Percentiles rank a stretch among this genome's conserved stretches.
phyloP scores from a whole-genome alignment of 257 asterid species.

The Handroanthus guayacan region DNA sequence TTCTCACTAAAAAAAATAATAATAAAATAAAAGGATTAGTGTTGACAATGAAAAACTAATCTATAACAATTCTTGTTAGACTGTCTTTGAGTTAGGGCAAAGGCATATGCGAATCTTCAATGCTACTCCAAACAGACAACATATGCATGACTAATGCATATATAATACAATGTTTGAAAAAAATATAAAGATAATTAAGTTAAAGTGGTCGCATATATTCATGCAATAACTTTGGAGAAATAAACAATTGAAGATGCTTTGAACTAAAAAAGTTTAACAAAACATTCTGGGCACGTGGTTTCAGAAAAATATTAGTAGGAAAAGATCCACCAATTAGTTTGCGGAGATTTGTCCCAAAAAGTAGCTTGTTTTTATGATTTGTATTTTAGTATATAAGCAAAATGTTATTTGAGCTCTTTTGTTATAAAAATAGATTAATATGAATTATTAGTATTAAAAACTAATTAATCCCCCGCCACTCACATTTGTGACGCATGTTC shows the following conservation, averaged over 20 bases:
- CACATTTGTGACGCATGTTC: neutral
- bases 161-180: neutral
- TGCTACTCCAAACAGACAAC: constrained; percentile 30
- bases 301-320: constrained; percentile 18
- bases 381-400: constrained; percentile 29
- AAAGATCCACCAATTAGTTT: constrained; percentile 32
- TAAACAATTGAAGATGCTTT: constrained; percentile 31
- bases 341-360: constrained; percentile 42
- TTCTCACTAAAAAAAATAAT: neutral
- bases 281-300: constrained; percentile 43
- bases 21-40: neutral
- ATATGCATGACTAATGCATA: constrained; percentile 18
- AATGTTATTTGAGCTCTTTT: neutral
- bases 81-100: constrained; percentile 38
- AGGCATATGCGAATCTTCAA: constrained; percentile 44
- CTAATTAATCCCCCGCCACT: constrained; percentile 8
- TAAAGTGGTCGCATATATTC: constrained; percentile 34
- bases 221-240: constrained; percentile 38
- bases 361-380: constrained; percentile 35
- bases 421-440: neutral
- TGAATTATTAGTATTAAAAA: constrained; percentile 14
- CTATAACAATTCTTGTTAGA: constrained; percentile 14
- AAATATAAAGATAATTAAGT: constrained; percentile 19
- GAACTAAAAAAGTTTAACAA: constrained; percentile 24
- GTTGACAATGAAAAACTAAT: neutral